Conservation (phyloP, 805 yeast genomes). For the Yarrowia osloensis region DNA sequence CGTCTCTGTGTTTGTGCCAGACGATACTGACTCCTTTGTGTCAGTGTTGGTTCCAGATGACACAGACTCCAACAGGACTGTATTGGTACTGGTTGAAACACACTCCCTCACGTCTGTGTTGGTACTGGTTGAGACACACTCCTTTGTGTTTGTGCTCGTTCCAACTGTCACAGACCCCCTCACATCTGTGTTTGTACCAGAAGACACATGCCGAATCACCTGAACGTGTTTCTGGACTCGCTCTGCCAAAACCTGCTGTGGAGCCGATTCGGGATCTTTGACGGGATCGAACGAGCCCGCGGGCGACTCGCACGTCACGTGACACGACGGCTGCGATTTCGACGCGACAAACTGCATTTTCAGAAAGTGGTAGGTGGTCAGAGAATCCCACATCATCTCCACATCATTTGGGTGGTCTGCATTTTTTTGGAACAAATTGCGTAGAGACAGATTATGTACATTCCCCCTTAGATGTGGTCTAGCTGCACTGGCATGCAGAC, state of each 20-base stretch:
- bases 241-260: not conserved
- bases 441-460: not conserved
- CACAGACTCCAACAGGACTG: no score
- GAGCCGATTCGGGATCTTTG: not conserved
- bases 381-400: not conserved
- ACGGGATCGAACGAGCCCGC: not conserved
- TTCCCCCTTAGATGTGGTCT: not conserved
- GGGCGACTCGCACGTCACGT: slow-evolving; percentile 1
- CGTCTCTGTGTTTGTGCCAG: no score
- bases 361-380: not conserved
- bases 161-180: not conserved
- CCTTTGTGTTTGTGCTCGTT: not conserved
- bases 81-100: not conserved
- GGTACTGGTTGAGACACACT: not conserved
- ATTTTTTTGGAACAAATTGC: not conserved
- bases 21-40: no score
- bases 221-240: not conserved
- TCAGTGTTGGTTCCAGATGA: not conserved
- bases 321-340: not conserved
- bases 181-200: no score
- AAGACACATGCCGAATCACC: no score
- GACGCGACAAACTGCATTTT: not conserved
- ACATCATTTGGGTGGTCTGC: not conserved
- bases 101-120: not conserved
- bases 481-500: not conserved